phyloP scores from a whole-genome alignment of 2,329 filamentous ascomycete species.

The Apiospora kogelbergensis region DNA sequence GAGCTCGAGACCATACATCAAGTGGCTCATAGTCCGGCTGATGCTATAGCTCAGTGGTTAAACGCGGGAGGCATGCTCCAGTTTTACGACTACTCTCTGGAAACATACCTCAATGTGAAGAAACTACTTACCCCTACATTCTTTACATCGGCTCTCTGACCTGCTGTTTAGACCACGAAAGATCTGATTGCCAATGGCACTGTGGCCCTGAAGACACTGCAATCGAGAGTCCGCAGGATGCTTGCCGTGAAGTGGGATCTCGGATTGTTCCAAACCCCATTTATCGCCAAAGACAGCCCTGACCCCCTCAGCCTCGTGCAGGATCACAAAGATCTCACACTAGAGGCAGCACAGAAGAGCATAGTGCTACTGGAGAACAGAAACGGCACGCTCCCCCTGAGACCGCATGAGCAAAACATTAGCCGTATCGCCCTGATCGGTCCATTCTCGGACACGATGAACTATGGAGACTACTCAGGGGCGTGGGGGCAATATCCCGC shows the following conservation, averaged over 20 bases:
- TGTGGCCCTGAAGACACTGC: conserved; percentile 29
- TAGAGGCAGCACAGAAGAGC: conserved; percentile 43
- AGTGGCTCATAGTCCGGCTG: conserved; percentile 37
- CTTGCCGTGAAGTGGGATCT: conserved; percentile 44
- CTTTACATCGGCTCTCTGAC: background rate
- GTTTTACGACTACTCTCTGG: conserved; percentile 44
- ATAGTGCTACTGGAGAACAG: conserved; percentile 43
- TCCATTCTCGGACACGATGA: conserved; percentile 40
- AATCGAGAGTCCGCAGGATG: conserved; percentile 36
- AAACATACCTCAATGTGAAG: conserved; percentile 34
- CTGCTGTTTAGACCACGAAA: conserved; percentile 10
- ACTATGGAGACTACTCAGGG: conserved; percentile 45
- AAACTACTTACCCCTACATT: background rate
- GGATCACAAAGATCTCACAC: conserved; percentile 34
- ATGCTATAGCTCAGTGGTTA: conserved; percentile 43
- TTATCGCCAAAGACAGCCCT: conserved; percentile 34
- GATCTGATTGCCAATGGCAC: conserved; percentile 24
- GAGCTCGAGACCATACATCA: conserved; percentile 34
- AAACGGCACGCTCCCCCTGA: conserved; percentile 38
- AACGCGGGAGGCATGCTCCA: conserved; percentile 45
- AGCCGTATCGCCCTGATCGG: conserved; percentile 40
- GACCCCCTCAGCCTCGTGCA: conserved; percentile 31
- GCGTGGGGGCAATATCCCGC: conserved; percentile 41
- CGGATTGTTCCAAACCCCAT: conserved; percentile 40
- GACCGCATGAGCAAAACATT: conserved; percentile 26